Evolutionary conservation across 2,329 filamentous ascomycete species (phyloP).

Genomic region (Rugonectria rugulosa): DNA sequence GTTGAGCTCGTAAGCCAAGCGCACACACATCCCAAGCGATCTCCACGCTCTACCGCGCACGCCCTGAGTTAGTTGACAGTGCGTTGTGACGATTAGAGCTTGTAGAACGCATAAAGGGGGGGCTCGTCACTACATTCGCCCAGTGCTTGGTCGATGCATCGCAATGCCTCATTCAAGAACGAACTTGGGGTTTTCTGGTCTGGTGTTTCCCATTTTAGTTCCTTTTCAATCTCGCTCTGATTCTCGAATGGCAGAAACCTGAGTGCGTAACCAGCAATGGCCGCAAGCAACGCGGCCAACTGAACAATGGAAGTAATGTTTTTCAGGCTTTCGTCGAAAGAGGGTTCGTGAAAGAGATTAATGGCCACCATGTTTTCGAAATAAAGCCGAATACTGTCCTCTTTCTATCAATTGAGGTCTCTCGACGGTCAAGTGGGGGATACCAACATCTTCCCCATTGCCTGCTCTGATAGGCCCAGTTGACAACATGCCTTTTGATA

Average conservation of each 20-base stretch:
- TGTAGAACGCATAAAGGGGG: conserved; percentile 47
- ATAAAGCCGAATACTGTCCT: conserved; percentile 28
- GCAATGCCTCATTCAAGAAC: conserved; percentile 25
- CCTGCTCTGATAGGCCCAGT: too few species aligned
- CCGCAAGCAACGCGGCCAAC: conserved; percentile 38
- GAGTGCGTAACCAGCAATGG: conserved; percentile 42
- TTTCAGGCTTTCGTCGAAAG: conserved; percentile 36
- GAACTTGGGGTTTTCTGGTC: neutral
- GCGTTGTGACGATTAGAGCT: conserved; percentile 43
- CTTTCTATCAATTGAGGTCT: too few species aligned
- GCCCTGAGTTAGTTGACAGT: conserved; percentile 44
- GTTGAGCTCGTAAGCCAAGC: conserved; percentile 45
- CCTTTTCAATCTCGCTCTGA: neutral
- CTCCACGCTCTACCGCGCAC: conserved; percentile 48
- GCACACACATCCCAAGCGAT: conserved; percentile 39
- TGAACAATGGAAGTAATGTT: conserved; percentile 27
- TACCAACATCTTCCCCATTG: too few species aligned
- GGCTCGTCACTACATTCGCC: conserved; percentile 41
- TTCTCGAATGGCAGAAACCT: too few species aligned
- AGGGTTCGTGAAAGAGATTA: conserved; percentile 41
- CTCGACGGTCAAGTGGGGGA: too few species aligned
- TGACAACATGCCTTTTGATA: too few species aligned
- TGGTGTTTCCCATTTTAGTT: neutral
- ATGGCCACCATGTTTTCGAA: conserved; percentile 44
- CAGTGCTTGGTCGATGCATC: conserved; percentile 40